Evolutionary conservation across 805 yeast species (phyloP).

Genomic region (Pichia californica): DNA sequence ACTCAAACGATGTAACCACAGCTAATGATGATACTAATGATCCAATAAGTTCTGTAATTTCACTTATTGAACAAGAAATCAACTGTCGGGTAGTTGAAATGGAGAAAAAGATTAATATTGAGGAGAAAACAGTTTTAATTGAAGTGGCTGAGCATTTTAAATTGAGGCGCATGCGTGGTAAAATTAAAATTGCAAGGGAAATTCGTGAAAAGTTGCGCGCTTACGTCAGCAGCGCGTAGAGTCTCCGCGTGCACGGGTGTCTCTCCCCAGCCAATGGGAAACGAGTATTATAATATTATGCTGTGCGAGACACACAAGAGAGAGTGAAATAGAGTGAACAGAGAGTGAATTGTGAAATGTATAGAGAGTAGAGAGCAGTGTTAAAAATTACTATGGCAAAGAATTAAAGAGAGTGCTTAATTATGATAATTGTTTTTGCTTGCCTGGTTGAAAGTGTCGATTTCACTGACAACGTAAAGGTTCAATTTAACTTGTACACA

Average conservation of each 20-base stretch:
- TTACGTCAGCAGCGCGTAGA: background rate
- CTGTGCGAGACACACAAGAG: no score
- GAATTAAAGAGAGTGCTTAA: background rate
- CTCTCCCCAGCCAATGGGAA: conserved; percentile 3
- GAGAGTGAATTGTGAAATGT: background rate
- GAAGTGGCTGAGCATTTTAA: background rate
- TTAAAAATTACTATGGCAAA: background rate
- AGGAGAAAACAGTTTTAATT: background rate
- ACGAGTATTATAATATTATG: background rate
- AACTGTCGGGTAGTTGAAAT: background rate
- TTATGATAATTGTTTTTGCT: no score
- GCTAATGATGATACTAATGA: no score
- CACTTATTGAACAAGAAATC: background rate
- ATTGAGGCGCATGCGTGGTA: no score
- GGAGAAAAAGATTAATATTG: background rate
- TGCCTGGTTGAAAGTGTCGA: no score
- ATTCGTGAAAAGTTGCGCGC: background rate
- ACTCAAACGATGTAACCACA: no score
- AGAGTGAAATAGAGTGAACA: background rate
- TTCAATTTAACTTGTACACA: no score
- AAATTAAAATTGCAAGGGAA: background rate
- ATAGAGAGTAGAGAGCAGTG: no score
- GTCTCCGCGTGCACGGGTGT: background rate
- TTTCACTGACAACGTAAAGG: no score
- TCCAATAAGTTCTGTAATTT: background rate